Evolutionary conservation across 768 basidiomycete genomes (phyloP), one percentile per base, ranked within the genome.

Genomic region (Boletus tomentosulus): DNA sequence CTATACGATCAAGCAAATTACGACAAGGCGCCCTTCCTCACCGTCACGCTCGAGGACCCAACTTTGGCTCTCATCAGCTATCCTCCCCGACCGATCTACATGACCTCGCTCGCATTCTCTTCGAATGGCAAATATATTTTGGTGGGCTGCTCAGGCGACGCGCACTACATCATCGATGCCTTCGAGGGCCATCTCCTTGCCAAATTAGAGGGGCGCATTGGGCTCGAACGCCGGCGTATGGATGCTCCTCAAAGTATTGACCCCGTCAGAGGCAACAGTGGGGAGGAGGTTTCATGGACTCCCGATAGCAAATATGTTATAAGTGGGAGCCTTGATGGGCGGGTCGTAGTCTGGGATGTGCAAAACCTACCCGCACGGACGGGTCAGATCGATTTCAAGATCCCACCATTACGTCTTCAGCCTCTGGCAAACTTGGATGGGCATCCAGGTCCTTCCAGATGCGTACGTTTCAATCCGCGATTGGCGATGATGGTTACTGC

Each of bases 271-370:
- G 94, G 93, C 2, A 83, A 81, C 52, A 95, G 92, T 55, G 92
- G 95, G 12, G 93, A 98, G 67, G 97, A 98, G 73, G 87, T 95
- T 4, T 81, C 81, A 11, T 98, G 92, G 92, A 94, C 91, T 3
- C 90, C 92, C 0, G 96, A 99, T 68, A 93, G 92, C 70, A 90
- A 90, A 68, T 99, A 81, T 62, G 78, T 98, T 41, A 69, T 97
- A 6, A 80, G 89, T 22, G 97, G 97, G 50, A 87, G 85, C 64
- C 77, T 89, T 30, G 86, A 95, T 65, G 97, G 97, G 43, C 84
- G 81, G 61, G 74, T 98, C n/a, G 69, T 79, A 45, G 73, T 96
- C 19, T 99, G 95, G 95, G 94, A 98, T 62, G 74, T 90, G 37
- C 78, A 87, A 59, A 78, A 78, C 59, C 68, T 90, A 52, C 83